phyloP scores from a whole-genome alignment of 495 filamentous ascomycete genomes.

The Polyplosphaeria fusca region DNA sequence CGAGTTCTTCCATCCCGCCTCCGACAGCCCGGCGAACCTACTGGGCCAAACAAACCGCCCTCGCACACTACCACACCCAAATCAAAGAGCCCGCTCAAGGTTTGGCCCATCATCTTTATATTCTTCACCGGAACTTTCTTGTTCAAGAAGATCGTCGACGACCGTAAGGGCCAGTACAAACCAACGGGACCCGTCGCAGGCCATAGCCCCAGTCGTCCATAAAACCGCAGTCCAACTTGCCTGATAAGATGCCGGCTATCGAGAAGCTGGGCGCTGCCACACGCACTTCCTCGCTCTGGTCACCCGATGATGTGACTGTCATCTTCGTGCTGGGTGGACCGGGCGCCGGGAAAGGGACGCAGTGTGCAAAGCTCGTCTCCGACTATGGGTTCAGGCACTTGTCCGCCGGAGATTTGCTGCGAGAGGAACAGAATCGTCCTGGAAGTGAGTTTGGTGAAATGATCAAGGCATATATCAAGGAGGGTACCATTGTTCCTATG shows the following conservation, averaged over 20 bases:
- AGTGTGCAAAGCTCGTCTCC: constrained; percentile 83
- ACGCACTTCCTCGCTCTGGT: constrained; percentile 70
- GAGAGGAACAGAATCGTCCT: constrained; percentile 82
- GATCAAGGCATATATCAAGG: constrained; percentile 84
- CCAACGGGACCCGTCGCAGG: constrained; percentile 12
- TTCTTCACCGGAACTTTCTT: constrained; percentile 55
- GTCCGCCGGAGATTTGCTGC: constrained; percentile 87
- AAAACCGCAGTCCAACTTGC: constrained; percentile 16
- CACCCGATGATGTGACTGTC: constrained; percentile 74
- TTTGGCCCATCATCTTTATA: constrained; percentile 57
- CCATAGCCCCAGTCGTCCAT: constrained; percentile 30
- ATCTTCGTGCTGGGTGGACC: constrained; percentile 82
- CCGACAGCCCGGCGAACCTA: constrained; percentile 25
- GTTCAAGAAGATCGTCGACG: constrained; percentile 62
- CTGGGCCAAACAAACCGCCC: constrained; percentile 25
- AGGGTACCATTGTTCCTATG: constrained; percentile 96
- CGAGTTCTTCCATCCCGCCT: constrained; percentile 12
- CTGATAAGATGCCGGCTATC: constrained; percentile 44
- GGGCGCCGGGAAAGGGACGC: constrained; percentile 77
- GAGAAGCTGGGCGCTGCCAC: constrained; percentile 50
- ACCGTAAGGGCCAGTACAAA: constrained; percentile 48
- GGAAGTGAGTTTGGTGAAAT: constrained; percentile 84
- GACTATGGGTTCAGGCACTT: constrained; percentile 92
- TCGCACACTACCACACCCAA: constrained; percentile 12
- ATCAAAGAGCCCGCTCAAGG: constrained; percentile 49